A percentile compares a stretch with the other conserved stretches of the same genome.
These are phyloP conservation scores for Aethionema arabicum DNA, from an alignment of 345 rosid species.

Conservation along the genomic window DNA sequence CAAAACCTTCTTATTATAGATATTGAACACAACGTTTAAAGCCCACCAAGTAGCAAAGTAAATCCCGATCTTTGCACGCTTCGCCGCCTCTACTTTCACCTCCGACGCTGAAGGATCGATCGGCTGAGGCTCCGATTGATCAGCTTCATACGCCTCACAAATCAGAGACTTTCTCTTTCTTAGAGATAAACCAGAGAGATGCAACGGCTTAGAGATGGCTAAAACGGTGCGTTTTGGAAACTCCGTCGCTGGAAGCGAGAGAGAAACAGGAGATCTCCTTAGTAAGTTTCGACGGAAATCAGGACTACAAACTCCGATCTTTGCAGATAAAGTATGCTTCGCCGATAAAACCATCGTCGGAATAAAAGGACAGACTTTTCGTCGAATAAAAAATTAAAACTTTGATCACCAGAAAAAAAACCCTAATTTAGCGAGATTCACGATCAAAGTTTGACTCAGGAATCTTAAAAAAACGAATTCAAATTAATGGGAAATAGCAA, in stretches of 20 bases:
- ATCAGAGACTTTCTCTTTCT: conserved; percentile 38
- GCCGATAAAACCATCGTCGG: conserved; percentile 37
- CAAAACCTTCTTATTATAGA: conserved; percentile 95
- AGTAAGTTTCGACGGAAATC: conserved; percentile 38
- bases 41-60: conserved; percentile 99
- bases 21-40: conserved; percentile 90
- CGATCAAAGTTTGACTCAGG: conserved; percentile 27
- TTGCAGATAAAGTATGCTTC: conserved; percentile 31
- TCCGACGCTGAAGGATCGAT: conserved; percentile 37
- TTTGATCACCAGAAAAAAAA: conserved; percentile 6
- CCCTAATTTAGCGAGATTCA: neutral
- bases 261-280: conserved; percentile 42
- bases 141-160: conserved; percentile 89
- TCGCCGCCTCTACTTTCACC: conserved; percentile 53
- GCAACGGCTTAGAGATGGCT: conserved; percentile 61
- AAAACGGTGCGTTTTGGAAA: conserved; percentile 33
- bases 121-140: conserved; percentile 55
- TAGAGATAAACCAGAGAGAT: conserved; percentile 44
- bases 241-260: conserved; percentile 34
- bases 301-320: conserved; percentile 46
- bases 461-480: conserved; percentile 29
- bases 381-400: conserved; percentile 6
- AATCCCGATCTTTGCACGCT: conserved; percentile 69
- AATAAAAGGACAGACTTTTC: conserved; percentile 1
- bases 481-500: neutral